Percentiles rank a stretch among this genome's conserved stretches.
Conservation (phyloP, 2,329 filamentous ascomycete genomes). For the Colletotrichum cordylinicola region DNA sequence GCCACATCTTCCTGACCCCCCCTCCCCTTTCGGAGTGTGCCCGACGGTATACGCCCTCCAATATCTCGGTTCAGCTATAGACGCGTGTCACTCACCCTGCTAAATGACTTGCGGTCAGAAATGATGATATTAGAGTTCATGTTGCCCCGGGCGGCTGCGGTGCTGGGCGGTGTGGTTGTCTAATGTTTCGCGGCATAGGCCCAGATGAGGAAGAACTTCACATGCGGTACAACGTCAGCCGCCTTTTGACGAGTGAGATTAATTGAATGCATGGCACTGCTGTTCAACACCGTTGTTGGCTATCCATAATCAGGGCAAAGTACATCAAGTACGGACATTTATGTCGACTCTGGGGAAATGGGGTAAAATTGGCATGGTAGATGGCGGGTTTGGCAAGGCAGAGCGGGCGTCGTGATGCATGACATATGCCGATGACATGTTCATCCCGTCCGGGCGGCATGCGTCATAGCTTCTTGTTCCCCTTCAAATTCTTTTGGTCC, state of each 20-base stretch:
- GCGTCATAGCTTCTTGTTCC: background rate
- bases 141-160: background rate
- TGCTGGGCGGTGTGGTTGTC: background rate
- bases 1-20: background rate
- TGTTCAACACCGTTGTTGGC: background rate
- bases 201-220: background rate
- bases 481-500: background rate
- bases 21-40: background rate
- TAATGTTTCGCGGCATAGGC: background rate
- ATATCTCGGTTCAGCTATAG: background rate
- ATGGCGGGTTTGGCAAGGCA: background rate
- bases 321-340: background rate
- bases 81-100: background rate
- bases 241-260: background rate
- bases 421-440: slow-evolving; percentile 13
- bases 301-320: background rate
- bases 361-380: background rate
- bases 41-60: background rate
- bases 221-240: background rate
- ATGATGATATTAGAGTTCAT: background rate
- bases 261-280: background rate
- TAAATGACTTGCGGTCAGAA: background rate
- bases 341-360: background rate
- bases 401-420: slow-evolving; percentile 18
- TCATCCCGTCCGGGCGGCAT: slow-evolving; percentile 6